Conservation (phyloP, 352 stramenopile genomes). For the Phytophthora pseudosyringae region DNA sequence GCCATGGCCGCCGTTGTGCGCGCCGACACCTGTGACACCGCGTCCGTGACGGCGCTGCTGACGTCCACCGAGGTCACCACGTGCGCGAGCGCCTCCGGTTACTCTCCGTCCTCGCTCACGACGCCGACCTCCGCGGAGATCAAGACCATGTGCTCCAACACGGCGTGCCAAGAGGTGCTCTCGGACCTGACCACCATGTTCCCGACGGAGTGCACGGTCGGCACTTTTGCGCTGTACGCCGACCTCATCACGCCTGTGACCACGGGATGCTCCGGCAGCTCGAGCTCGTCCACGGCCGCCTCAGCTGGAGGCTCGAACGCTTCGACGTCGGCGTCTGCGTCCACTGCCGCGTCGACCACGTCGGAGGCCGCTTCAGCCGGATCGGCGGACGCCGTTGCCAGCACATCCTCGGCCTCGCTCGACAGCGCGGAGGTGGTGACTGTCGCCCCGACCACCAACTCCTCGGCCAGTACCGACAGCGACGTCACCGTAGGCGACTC, state of each 20-base stretch:
- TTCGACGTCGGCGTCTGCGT: constrained; percentile 9
- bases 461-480: constrained; percentile 31
- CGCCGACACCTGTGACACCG: constrained; percentile 35
- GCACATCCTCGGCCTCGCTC: constrained; percentile 18
- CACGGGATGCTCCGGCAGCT: constrained; percentile 30
- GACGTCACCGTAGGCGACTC: constrained; percentile 38
- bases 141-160: constrained; percentile 37
- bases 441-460: constrained; percentile 29
- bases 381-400: constrained; percentile 5
- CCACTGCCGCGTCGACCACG: constrained; percentile 19
- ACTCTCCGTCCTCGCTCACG: constrained; percentile 33
- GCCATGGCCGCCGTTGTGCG: constrained; percentile 23
- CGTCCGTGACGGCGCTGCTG: constrained; percentile 28
- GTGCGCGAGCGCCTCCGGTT: constrained; percentile 42
- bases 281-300: constrained; percentile 14
- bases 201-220: constrained; percentile 45
- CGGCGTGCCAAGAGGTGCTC: constrained; percentile 40
- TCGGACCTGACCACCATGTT: constrained; percentile 28
- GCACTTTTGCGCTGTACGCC: constrained; percentile 31
- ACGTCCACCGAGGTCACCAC: constrained; percentile 14
- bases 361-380: constrained; percentile 20
- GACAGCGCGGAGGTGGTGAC: constrained; percentile 29
- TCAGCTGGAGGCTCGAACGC: constrained; percentile 21
- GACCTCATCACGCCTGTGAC: constrained; percentile 44
- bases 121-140: constrained; percentile 29